Evolutionary conservation across 140 eudicot species (phyloP), one percentile per base, ranked within the genome.

Genomic region (Oenanthe javanica): DNA sequence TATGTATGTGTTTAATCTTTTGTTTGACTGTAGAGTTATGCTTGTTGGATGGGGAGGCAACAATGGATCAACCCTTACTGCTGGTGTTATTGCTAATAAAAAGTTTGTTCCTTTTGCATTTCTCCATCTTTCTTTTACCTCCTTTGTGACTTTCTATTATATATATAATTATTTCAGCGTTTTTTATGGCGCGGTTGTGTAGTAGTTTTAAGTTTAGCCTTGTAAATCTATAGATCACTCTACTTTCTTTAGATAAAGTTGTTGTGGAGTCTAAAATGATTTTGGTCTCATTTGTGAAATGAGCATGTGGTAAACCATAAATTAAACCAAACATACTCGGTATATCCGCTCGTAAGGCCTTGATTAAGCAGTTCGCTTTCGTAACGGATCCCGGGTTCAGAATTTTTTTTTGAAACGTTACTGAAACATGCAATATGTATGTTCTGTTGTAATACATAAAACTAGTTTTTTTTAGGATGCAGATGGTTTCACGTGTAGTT

Each of bases 11-110:
- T 36, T 36, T 36, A 36, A 36, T 36, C 40, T 36, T 78, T 14
- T 79, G 61, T 66, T 14, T 15, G 19, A 18, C 1, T 50, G 52
- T 54, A 93, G 99, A 85, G 99, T 95, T 84, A 87, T 95, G 98
- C 98, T 95, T 82, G 99, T 95, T 82, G 99, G 99, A 69, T 95
- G 99, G 99, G 99, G 99, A 83, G 99, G 99, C 43, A 95, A 95
- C 93, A 95, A 95, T 85, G 99, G 99, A 38, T 92, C 93, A 6
- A 95, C 99, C 50, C 88, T 95, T 19, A 93, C 99, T 13, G 99
- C 88, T 80, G 99, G 96, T 79, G 98, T 95, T 59, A 92, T 95
- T 81, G 98, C 99, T 0, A 95, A 95, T 79, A 85, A 97, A 23
- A 97, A 95, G 99, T 95, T 81, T 87, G 99, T 87, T 76, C 73